Base-by-base conservation (phyloP, 306 rosid species). In the Fagus sylvatica region DNA sequence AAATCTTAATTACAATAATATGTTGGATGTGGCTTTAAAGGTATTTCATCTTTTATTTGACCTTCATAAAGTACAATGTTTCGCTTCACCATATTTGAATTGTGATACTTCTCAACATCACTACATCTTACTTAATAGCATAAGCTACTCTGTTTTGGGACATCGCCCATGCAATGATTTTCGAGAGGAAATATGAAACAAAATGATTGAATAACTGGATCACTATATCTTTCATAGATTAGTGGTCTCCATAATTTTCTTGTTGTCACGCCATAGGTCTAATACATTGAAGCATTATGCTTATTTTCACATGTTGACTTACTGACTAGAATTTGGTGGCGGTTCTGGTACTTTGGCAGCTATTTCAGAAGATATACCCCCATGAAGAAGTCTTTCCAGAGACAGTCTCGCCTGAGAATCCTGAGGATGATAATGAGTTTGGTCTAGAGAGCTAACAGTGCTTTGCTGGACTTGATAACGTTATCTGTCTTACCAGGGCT, bases 1-100 rank as follows among this genome's bases (percentile, higher is more conserved):
- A 83, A 84, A 81, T 82, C 87, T 95, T 40, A 80, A 84, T 90
- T 88, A 86, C 80, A 73, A 86, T 69, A 83, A 88, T 57, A 71
- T 91, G 61, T 59, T 95, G 81, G 89, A 86, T 60, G 84, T 84
- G 11, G 71, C 91, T 9, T 75, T 82, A 76, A 76, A 75, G 98
- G 99, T 93, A 84, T 39, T 65, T 34, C 70, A 65, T 37, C 30
- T 65, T 65, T 65, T 65, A 7, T 17, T 65, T 6, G 8, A 37
- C 2, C 46, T 56, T 56, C 12, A 17, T 65, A 39, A 64, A 39
- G 48, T 65, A 36, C 11, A 65, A 16, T 17, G 11, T 37, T 16
- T 36, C 3, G 48, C 36, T 15, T 37, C 39, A 37, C 12, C 32
- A 10, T 57, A 34, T 57, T 19, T 57, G 64, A 16, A 6, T 62